These are phyloP conservation scores for Chlamydomonas reinhardtii DNA, from an alignment of 163 green algal species.

Conservation along the genomic window DNA sequence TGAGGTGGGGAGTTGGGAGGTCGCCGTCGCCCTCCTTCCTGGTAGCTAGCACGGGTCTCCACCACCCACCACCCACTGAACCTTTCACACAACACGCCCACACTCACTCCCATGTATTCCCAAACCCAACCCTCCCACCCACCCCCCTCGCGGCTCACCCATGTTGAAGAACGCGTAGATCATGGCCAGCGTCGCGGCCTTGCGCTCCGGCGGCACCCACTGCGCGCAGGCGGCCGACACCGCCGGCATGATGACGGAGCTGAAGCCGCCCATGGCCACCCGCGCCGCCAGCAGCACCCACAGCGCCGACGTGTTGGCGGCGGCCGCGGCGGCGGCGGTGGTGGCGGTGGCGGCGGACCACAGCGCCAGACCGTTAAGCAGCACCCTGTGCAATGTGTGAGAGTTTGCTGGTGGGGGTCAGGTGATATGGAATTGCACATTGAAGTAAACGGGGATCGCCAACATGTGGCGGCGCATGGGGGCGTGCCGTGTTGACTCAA, in stretches of 20 bases:
- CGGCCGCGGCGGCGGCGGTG: constrained; percentile 37
- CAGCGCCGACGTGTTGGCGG: neutral
- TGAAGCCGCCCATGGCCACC: constrained; percentile 66
- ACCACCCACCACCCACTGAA: too few relatives aligned
- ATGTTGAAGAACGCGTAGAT: constrained; percentile 77
- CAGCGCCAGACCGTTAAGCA: constrained; percentile 66
- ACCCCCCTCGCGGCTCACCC: constrained; percentile 35
- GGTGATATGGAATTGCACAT: neutral
- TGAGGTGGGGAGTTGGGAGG: too few relatives aligned
- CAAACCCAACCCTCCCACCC: too few relatives aligned
- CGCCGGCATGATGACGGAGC: constrained; percentile 76
- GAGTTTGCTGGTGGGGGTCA: neutral
- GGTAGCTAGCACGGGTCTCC: too few relatives aligned
- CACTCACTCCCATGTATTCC: too few relatives aligned
- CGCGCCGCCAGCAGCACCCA: constrained; percentile 40
- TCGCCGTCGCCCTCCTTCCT: too few relatives aligned
- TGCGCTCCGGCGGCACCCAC: constrained; percentile 62
- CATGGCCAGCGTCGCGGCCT: constrained; percentile 55
- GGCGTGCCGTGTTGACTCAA: too few relatives aligned
- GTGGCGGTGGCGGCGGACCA: constrained; percentile 72
- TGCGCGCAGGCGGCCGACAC: constrained; percentile 69
- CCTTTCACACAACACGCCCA: too few relatives aligned
- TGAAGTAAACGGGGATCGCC: too few relatives aligned
- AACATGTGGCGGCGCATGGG: too few relatives aligned
- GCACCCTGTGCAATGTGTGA: constrained; percentile 54